Evolutionary conservation across 31 red algal genomes (phyloP).

Genomic region (Odonthalia washingtoniensis): DNA sequence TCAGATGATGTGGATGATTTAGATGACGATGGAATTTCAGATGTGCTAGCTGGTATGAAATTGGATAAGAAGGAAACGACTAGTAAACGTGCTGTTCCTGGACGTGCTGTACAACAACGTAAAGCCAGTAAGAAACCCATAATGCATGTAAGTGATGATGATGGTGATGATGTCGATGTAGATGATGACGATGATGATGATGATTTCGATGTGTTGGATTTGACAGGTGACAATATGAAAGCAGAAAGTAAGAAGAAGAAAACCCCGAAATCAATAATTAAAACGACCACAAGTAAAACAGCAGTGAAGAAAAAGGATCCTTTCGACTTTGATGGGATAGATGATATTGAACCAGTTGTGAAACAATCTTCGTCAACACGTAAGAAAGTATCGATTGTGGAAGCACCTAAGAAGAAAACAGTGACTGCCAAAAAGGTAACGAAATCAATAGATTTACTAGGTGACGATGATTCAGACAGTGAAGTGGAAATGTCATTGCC

Average conservation of each 20-base stretch:
- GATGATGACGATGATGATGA: neutral
- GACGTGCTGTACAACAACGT: neutral
- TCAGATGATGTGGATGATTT: no score
- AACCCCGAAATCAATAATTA: neutral
- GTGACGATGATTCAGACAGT: neutral
- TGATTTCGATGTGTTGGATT: slow-evolving; percentile 2
- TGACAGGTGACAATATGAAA: neutral
- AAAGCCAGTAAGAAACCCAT: neutral
- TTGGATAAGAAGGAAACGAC: neutral
- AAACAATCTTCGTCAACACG: neutral
- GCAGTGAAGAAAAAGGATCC: neutral
- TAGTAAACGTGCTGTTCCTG: neutral
- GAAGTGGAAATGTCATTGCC: neutral
- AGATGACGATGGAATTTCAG: neutral
- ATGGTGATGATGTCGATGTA: no score
- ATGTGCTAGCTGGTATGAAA: neutral
- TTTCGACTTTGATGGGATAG: neutral
- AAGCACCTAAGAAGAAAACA: neutral
- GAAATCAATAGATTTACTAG: neutral
- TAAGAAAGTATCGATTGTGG: neutral
- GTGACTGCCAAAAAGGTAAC: neutral
- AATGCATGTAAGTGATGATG: neutral
- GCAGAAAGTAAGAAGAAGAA: neutral
- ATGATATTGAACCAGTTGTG: neutral
- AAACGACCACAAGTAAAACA: neutral